Base-by-base conservation (phyloP, 768 basidiomycete species). In the Tricholoma bakamatsutake region DNA sequence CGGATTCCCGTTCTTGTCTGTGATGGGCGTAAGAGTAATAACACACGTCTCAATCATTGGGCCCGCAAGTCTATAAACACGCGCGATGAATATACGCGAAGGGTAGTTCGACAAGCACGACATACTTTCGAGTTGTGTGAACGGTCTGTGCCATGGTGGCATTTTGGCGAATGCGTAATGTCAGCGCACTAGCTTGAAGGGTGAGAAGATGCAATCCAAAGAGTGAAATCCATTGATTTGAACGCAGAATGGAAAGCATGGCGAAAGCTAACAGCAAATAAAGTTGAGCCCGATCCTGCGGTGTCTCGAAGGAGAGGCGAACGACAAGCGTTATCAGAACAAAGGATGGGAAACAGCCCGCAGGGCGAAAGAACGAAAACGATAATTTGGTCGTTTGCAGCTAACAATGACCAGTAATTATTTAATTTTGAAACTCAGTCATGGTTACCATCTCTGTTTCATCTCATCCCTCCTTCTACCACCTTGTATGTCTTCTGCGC, bases 401-500 rank as follows among this genome's bases (percentile, higher is more conserved):
- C 30, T 40, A 34, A 52, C 49, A 53, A 45, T 31, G 40, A 33
- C 35, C 34, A 24, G 12, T 34, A 18, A 11, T 24, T 11, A 17
- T 24, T 52, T 18, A 31, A 40, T 31, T 54, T 64, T 66, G 58
- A 59, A 61, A 65, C 68, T 67, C 67, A 57, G 64, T 59, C 55
- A 56, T 52, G 45, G 60, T 63, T 60, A 54, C 62, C 46, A 47
- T 47, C 28, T 30, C 15, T 8, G 15, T 24, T 24, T 24, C 61
- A 73, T 57, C 71, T 70, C 83, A 87, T 83, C 33, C 82, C 85
- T 18, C 85, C 83, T 62, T 93, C 90, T 2, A 98, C 84, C 8
- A 80, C 76, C 71, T 94, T 95, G 79, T 98, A 98, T 50, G 80
- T 71, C 67, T 93, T 93, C 4, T 86, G 74, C 48, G 73, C 74